These are phyloP conservation scores for Wickerhamiella kazuoi DNA, from an alignment of 805 yeast genomes.

Conservation along the genomic window DNA sequence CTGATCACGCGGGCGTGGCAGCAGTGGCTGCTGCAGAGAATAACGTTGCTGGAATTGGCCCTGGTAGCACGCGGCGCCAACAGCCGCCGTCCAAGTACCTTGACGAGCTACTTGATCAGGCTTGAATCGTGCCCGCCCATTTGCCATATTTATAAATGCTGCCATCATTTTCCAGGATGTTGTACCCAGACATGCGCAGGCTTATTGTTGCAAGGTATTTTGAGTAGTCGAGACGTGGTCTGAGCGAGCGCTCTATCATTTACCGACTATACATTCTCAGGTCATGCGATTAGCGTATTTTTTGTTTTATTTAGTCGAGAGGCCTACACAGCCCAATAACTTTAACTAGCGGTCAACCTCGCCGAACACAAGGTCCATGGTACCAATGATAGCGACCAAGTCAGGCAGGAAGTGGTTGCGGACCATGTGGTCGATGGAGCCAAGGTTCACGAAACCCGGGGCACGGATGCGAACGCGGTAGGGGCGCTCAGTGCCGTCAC, in stretches of 20 bases:
- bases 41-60: neutral
- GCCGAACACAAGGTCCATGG: constrained; percentile 89
- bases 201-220: too few species aligned
- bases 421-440: constrained; percentile 71
- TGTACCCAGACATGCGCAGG: too few species aligned
- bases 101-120: constrained; percentile 20
- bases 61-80: constrained; percentile 6
- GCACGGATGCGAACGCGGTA: constrained; percentile 86
- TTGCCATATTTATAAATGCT: too few species aligned
- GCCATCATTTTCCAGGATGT: too few species aligned
- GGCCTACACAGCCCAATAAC: neutral
- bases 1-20: neutral
- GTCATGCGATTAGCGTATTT: too few species aligned
- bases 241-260: too few species aligned
- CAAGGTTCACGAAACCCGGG: constrained; percentile 86
- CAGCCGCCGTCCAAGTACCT: constrained; percentile 24
- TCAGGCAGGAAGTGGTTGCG: constrained; percentile 80
- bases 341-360: constrained; percentile 64
- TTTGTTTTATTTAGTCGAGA: too few species aligned
- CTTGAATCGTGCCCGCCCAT: too few species aligned
- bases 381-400: constrained; percentile 85
- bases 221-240: too few species aligned
- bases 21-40: neutral
- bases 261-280: too few species aligned
- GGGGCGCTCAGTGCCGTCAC: constrained; percentile 81